These are phyloP conservation scores for Penicillium verrucosum DNA, from an alignment of 2,329 filamentous ascomycete species.

Conservation along the genomic window DNA sequence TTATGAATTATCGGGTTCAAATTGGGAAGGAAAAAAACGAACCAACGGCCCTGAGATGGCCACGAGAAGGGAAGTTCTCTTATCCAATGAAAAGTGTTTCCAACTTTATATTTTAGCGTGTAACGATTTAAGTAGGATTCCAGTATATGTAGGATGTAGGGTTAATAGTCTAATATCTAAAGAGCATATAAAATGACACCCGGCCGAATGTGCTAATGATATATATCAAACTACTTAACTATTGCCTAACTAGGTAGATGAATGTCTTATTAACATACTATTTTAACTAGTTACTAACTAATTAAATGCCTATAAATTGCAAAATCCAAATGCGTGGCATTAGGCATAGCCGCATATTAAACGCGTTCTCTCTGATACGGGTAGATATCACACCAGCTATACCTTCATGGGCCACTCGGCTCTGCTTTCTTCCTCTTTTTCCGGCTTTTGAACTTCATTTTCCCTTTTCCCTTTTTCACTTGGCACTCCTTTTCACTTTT, in stretches of 20 bases:
- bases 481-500: slow-evolving; percentile 8
- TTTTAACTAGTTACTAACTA: too few relatives aligned
- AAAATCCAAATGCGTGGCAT: slow-evolving; percentile 3
- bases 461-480: slow-evolving; percentile 11
- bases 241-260: too few relatives aligned
- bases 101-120: background rate
- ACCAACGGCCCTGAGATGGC: slow-evolving; percentile 19
- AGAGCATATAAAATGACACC: too few relatives aligned
- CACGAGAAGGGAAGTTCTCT: slow-evolving; percentile 32
- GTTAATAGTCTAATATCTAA: too few relatives aligned
- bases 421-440: slow-evolving; percentile 16
- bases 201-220: background rate
- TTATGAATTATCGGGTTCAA: slow-evolving; percentile 18
- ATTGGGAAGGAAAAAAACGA: slow-evolving; percentile 14
- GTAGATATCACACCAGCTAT: slow-evolving; percentile 23
- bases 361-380: slow-evolving; percentile 14
- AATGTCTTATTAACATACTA: too few relatives aligned
- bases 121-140: background rate
- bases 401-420: slow-evolving; percentile 16
- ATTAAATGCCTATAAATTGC: background rate
- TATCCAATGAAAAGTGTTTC: slow-evolving; percentile 24
- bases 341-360: background rate
- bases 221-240: background rate
- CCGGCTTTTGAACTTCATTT: slow-evolving; percentile 10
- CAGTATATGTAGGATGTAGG: too few relatives aligned